phyloP scores from a whole-genome alignment of 2,329 filamentous ascomycete species.

The Trichoderma guizhouense region DNA sequence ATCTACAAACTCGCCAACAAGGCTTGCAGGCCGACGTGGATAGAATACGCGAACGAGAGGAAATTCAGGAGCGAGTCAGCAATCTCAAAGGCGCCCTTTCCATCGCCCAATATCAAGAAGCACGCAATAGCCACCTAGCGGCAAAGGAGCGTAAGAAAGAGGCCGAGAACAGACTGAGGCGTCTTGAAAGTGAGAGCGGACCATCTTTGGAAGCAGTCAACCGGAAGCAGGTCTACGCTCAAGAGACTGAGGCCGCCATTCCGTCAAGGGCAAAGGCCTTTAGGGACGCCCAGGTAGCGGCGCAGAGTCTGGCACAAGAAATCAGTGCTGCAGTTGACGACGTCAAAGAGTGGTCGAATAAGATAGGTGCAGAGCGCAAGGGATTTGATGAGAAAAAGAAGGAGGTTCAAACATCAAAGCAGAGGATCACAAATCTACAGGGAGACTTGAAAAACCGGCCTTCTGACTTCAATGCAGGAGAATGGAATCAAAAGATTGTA shows the following conservation, averaged over 20 bases:
- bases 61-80: conserved; percentile 61
- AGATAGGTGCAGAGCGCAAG: conserved; percentile 50
- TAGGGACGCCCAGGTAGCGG: conserved; percentile 50
- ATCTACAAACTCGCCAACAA: conserved; percentile 69
- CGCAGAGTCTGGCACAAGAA: conserved; percentile 42
- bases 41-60: conserved; percentile 70
- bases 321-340: conserved; percentile 36
- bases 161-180: conserved; percentile 54
- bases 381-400: conserved; percentile 48
- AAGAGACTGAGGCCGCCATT: conserved; percentile 54
- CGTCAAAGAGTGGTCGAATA: conserved; percentile 42
- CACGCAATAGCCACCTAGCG: conserved; percentile 45
- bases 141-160: conserved; percentile 54
- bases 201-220: conserved; percentile 69
- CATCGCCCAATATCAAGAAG: conserved; percentile 60
- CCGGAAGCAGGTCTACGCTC: conserved; percentile 64
- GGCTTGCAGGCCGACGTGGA: conserved; percentile 79
- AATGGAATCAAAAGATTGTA: conserved; percentile 72
- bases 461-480: conserved; percentile 63
- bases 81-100: conserved; percentile 64
- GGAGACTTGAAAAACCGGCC: conserved; percentile 60
- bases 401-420: conserved; percentile 48
- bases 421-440: conserved; percentile 61
- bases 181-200: conserved; percentile 56
- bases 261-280: conserved; percentile 53